phyloP scores from a whole-genome alignment of 2,329 filamentous ascomycete genomes.

The Aureobasidium namibiae region DNA sequence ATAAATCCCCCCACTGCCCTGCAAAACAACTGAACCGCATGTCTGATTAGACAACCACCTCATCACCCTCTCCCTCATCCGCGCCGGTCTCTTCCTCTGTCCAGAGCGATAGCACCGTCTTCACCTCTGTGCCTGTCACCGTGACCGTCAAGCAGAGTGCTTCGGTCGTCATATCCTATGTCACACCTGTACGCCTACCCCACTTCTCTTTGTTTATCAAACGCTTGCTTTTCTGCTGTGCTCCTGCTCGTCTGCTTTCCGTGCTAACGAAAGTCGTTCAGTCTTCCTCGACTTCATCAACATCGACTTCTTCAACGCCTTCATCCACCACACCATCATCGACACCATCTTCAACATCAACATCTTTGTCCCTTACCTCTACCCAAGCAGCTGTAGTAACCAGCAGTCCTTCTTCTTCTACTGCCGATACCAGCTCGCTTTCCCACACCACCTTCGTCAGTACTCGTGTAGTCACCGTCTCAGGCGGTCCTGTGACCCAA shows the following conservation, averaged over 20 bases:
- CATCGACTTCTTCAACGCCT: slow-evolving; percentile 14
- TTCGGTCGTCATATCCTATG: slow-evolving; percentile 21
- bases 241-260: too few species aligned
- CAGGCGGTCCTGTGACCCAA: slow-evolving; percentile 35
- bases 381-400: slow-evolving; percentile 15
- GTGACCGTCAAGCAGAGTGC: slow-evolving; percentile 21
- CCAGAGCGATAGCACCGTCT: slow-evolving; percentile 8
- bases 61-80: slow-evolving; percentile 10
- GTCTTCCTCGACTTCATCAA: slow-evolving; percentile 8
- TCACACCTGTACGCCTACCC: slow-evolving; percentile 24
- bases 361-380: not conserved
- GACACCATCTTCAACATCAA: slow-evolving; percentile 16
- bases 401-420: slow-evolving; percentile 6
- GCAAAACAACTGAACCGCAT: not conserved
- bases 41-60: slow-evolving; percentile 10
- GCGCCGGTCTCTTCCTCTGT: not conserved
- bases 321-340: slow-evolving; percentile 14
- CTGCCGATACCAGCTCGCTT: slow-evolving; percentile 14
- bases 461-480: slow-evolving; percentile 34
- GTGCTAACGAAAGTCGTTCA: not conserved
- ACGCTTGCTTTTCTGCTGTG: not conserved
- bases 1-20: not conserved
- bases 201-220: slow-evolving; percentile 11
- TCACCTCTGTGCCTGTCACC: slow-evolving; percentile 14
- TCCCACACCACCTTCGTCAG: slow-evolving; percentile 27